Base-by-base conservation (phyloP, 78 protist species). In the Chrysochromulina tobinii region DNA sequence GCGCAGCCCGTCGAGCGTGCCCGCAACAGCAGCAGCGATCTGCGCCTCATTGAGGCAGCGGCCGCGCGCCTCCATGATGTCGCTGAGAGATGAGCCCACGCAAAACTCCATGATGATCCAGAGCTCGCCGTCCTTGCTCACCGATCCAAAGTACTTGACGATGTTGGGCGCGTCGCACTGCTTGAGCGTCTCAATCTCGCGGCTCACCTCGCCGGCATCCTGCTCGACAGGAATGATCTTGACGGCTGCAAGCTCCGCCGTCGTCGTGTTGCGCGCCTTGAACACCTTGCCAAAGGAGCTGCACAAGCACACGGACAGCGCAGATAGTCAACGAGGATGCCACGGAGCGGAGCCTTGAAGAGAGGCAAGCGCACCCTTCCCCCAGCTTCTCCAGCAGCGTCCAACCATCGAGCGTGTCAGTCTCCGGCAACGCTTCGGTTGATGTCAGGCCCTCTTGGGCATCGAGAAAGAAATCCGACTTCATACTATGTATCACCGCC, bases 91-190 rank as follows among this genome's bases (percentile, higher is more conserved):
- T 2, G 50, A 54, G 1, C 84, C 87, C 55, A 1, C 55, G 72
- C 88, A 83, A 12, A 8, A 58, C 53, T 83, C 88, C 88, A 83
- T 83, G 23, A 59, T 72, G 88, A 83, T 83, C 88, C 88, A 83
- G 17, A 83, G 88, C 57, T 81, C 87, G 68, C 25, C 5, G 48
- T 21, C 87, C 23, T 17, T 59, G 23, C 12, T 7, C 64, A 59
- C 23, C 64, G 64, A 59, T 64, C 67, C 48, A 6, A 1, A 48
- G 87, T 81, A 81, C 57, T 48, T 6, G 27, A 81, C 66, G 15
- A 81, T 81, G 53, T 55, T 20, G 68, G 21, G 20, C 14, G 68
- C 21, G 51, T 54, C 51, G 68, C 61, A 55, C 5, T 1, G 2
- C 50, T 57, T 55, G 25, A 81, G 66, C 21, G 27, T 81, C 68